Evolutionary conservation across 768 basidiomycete species (phyloP).

Genomic region (Leccinum broughii): DNA sequence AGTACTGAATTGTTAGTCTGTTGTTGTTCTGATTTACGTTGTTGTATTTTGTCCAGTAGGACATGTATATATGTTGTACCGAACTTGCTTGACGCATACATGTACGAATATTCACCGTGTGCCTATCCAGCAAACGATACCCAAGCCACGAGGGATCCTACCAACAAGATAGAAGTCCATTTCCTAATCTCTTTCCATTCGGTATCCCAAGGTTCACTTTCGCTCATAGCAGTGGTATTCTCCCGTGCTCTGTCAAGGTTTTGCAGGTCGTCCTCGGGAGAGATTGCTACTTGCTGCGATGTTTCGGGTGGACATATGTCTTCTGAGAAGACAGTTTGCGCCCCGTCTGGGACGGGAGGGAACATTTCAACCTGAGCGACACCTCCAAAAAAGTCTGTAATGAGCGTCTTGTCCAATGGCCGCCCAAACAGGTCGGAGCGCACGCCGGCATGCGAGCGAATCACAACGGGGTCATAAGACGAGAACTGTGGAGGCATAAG

Average conservation of each 20-base stretch:
- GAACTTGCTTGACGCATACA: conserved; percentile 32
- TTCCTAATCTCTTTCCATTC: conserved; percentile 30
- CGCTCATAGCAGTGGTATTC: neutral
- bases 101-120: neutral
- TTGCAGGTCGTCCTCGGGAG: conserved; percentile 1
- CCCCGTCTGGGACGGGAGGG: conserved; percentile 11
- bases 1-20: no score
- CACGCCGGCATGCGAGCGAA: conserved; percentile 88
- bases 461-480: conserved; percentile 69
- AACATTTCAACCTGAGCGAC: conserved; percentile 79
- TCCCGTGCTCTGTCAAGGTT: neutral
- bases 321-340: neutral
- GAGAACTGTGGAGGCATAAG: conserved; percentile 62
- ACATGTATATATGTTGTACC: neutral
- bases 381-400: conserved; percentile 90
- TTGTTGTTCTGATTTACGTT: neutral
- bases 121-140: conserved; percentile 18
- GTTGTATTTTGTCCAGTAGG: neutral
- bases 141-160: conserved; percentile 29
- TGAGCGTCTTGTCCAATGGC: conserved; percentile 56
- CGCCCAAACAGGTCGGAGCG: conserved; percentile 79
- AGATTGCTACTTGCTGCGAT: neutral
- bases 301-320: neutral
- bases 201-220: conserved; percentile 14
- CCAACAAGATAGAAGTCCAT: conserved; percentile 30